Evolutionary conservation across 495 filamentous ascomycete species (phyloP), one percentile per base, ranked within the genome.

Genomic region (Cairneyella variabilis): DNA sequence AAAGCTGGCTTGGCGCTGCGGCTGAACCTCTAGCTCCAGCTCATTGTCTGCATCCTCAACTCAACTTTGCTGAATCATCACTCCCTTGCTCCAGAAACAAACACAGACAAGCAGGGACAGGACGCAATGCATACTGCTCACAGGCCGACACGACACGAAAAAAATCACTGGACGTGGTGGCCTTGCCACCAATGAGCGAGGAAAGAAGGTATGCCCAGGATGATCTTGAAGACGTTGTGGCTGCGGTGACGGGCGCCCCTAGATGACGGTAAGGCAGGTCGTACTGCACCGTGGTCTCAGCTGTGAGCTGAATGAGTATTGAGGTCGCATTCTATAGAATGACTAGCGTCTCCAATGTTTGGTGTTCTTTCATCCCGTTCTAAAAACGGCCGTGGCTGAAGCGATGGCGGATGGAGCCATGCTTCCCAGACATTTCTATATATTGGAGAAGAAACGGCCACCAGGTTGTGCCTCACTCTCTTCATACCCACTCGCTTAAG

Each of bases 361-460:
- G n/a, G n/a, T n/a, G 7, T 38, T 47, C 25, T 1, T 47, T 26
- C 44, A 27, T 28, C 11, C 44, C 27, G n/a, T 47, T 47, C 44
- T 47, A 47, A 47, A 27, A 47, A 47, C 20, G 44, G 23, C 44
- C 23, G 9, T 16, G 23, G 23, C 44, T 28, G 30, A 1, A 17
- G 14, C 7, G 21, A 32, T 25, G 21, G 4, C n/a, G 36, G 14
- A 38, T 5, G 7, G 30, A 47, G 25, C 2, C 44, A 47, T 47
- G 44, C 21, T 47, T 5, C 18, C 25, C 2, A n/a, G n/a, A 47
- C 20, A 47, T 32, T 8, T 32, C 25, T 47, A 47, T 30, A 47
- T 47, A 47, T 30, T 10, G 30, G 44, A 47, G 44, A 47, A 28
- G 44, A 32, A 47, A 47, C 23, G 44, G 21, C 23, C 44, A 30